Evolutionary conservation across 495 filamentous ascomycete species (phyloP), one percentile per base, ranked within the genome.

Genomic region (Tuber magnatum): DNA sequence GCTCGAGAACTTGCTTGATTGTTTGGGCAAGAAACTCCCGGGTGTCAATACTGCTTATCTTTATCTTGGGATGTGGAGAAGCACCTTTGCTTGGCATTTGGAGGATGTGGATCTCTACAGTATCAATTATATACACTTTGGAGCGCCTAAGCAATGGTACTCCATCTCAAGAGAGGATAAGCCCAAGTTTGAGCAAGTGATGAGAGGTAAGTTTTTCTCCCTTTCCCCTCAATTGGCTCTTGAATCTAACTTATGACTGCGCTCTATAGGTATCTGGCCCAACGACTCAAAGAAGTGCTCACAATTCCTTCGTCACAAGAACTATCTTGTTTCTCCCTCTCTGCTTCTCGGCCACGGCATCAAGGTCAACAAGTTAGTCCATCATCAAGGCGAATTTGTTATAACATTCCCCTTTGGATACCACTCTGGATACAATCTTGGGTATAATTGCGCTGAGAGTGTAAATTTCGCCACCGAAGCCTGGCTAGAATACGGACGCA

Each of bases 71-170:
- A 98, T 98, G 96, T 99, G 95, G 95, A 99, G 97, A 82, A 95
- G 95, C 32, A 97, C 95, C 2, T 99, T 99, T 82, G 94, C 95
- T 16, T 99, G 95, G 95, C 95, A 99, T 88, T 85, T 99, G 56
- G 95, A 99, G 82, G 95, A 99, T 85, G 94, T 99, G 73, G 95
- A 99, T 85, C 88, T 99, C 3, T 98, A 98, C 87, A 97, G 94
- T 85, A 99, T 99, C 86, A 99, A 99, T 85, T 99, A 97, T 83
- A 94, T 99, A 76, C 95, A 99, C 82, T 99, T 99, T 83, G 95
- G 95, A 68, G 95, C 95, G 18, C 95, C 95, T 7, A 99, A 99
- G 83, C 95, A 99, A 82, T 99, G 95, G 95, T 99, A 99, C 85
- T 97, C 94, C 83, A 99, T 99, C 76, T 97, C 94, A 2, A 96